phyloP scores from a whole-genome alignment of 352 stramenopile species.

The Globisporangium echinulatum region DNA sequence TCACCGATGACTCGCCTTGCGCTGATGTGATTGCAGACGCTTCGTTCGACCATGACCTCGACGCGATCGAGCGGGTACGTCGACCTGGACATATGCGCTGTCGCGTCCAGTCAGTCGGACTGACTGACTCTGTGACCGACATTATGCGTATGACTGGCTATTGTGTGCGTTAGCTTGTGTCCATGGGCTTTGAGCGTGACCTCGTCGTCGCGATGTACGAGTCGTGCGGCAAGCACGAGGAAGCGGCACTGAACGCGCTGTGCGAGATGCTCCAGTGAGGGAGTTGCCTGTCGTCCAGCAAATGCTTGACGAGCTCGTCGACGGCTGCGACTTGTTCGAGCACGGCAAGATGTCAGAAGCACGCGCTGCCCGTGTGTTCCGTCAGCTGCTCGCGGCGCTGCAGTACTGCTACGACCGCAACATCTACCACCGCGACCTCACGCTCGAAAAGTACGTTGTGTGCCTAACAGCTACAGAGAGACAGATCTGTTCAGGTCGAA shows the following conservation, averaged over 20 bases:
- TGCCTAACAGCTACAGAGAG: no score
- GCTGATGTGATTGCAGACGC: constrained; percentile 1
- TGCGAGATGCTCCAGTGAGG: constrained; percentile 34
- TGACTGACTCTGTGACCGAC: no score
- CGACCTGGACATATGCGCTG: no score
- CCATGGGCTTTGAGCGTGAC: constrained; percentile 53
- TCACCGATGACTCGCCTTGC: constrained; percentile 2
- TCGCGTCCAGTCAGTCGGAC: no score
- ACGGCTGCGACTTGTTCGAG: constrained; percentile 66
- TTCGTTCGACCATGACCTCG: constrained; percentile 5
- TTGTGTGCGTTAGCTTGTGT: constrained; percentile 25
- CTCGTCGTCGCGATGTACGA: constrained; percentile 51
- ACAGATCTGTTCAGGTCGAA: no score
- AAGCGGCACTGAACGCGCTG: constrained; percentile 69
- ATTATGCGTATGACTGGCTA: no score
- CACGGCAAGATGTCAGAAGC: constrained; percentile 67
- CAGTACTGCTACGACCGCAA: constrained; percentile 87
- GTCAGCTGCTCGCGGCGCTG: constrained; percentile 89
- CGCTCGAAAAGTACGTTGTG: constrained; percentile 88
- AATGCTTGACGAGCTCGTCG: constrained; percentile 77
- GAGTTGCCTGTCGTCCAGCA: no score
- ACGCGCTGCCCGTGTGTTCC: constrained; percentile 43
- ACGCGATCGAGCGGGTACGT: constrained; percentile 29
- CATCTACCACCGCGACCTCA: constrained; percentile 93
- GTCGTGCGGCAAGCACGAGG: constrained; percentile 54